These are phyloP conservation scores for Xylaria cubensis DNA, from an alignment of 495 filamentous ascomycete genomes.

Conservation along the genomic window DNA sequence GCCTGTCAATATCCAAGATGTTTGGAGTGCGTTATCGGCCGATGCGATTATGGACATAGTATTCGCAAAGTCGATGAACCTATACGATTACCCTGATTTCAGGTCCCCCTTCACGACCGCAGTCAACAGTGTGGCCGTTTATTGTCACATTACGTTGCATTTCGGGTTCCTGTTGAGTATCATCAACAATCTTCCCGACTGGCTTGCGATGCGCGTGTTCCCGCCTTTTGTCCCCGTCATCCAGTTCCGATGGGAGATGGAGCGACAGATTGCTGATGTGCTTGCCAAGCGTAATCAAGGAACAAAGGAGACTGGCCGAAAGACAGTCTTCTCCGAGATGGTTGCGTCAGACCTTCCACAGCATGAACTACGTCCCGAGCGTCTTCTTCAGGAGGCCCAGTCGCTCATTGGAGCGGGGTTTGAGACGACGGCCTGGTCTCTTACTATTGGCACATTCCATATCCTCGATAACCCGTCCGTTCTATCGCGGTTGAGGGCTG, in stretches of 20 bases:
- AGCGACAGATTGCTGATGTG: slow-evolving; percentile 23
- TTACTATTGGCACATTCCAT: slow-evolving; percentile 41
- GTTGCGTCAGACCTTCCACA: slow-evolving; percentile 39
- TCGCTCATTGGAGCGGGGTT: slow-evolving; percentile 42
- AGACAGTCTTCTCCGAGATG: slow-evolving; percentile 39
- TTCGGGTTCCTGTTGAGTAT: slow-evolving; percentile 34
- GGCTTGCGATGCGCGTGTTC: slow-evolving; percentile 12
- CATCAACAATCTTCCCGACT: slow-evolving; percentile 32
- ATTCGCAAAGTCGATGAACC: slow-evolving; percentile 12
- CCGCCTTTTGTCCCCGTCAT: slow-evolving; percentile 22
- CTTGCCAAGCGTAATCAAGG: slow-evolving; percentile 18
- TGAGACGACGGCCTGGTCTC: slow-evolving; percentile 43
- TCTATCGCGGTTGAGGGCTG: slow-evolving; percentile 34
- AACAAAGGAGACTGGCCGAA: neutral
- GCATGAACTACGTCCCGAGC: slow-evolving; percentile 34
- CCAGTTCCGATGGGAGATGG: slow-evolving; percentile 25
- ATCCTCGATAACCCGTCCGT: slow-evolving; percentile 40
- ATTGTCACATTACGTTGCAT: slow-evolving; percentile 17
- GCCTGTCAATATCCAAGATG: slow-evolving; percentile 34
- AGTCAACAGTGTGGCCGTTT: neutral
- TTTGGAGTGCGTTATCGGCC: slow-evolving; percentile 37
- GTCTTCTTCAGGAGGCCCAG: slow-evolving; percentile 39
- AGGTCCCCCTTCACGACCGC: slow-evolving; percentile 15
- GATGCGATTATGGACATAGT: slow-evolving; percentile 37
- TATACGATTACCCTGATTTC: slow-evolving; percentile 40